Evolutionary conservation across 495 filamentous ascomycete species (phyloP), one percentile per base, ranked within the genome.

Genomic region (Neurospora pannonica): DNA sequence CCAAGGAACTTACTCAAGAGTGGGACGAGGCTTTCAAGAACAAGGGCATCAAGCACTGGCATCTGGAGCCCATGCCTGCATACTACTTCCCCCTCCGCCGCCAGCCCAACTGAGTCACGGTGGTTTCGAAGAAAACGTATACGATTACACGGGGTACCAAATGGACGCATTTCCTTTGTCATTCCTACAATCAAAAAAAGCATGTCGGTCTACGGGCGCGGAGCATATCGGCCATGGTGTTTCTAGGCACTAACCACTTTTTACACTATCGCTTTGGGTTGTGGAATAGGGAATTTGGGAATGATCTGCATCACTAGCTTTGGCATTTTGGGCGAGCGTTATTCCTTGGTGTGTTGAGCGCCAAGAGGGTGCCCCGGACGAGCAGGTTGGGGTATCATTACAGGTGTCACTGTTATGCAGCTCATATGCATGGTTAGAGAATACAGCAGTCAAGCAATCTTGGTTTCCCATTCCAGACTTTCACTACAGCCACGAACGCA

Each of bases 21-120:
- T 87, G 85, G 85, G 73, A 81, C 43, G 77, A 82, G 71, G 85
- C 85, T 34, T 87, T 86, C 72, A 79, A 79, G 24, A 75, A 77
- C 71, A 75, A 82, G 43, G 82, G 81, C 48, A 75, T 74, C 79
- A 83, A 80, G 76, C 80, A 83, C 73, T 87, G 84, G 84, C 85
- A 87, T 75, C 78, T 86, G 46, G 85, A 86, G 75, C 85, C 85
- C 71, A 87, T 87, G 85, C 85, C 85, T 9, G 75, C 77, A 39
- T 85, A 82, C 79, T 86, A 81, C 75, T 87, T 86, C 75, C 82
- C 85, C 38, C 80, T 87, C 72, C 83, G 85, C 70, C 79, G 78
- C 40, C 82, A 86, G 24, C 85, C 85, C 43, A 87, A 87, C 80
- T 87, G 78, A 82, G 46, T 70, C 13, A 67, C 28, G 24, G 28